Base-by-base conservation (phyloP, 768 basidiomycete species). In the Sporobolomyces phaffii region DNA sequence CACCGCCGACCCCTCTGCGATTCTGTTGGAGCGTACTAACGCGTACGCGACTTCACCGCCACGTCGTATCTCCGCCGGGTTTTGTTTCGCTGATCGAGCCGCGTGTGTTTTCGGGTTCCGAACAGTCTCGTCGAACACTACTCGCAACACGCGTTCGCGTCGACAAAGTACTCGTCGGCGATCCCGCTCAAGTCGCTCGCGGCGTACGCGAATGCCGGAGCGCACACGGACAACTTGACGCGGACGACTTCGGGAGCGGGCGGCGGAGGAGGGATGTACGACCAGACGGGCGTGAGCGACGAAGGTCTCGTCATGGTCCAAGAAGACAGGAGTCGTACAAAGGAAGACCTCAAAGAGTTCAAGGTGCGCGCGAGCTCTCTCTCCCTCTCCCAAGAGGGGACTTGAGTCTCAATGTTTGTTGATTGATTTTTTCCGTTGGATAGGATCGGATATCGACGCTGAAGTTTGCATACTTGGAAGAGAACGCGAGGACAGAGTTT, bases 381-480 rank as follows among this genome's bases (percentile, higher is more conserved):
- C 38, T 5, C 2, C 20, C 26, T 11, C 22, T 2, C 3, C 5
- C 38, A 17, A 38, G 38, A 9, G 38, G 10, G 38, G 38, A 9
- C 4, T 17, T 9, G 24, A 2, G 15, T n/a, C n/a, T n/a, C n/a
- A n/a, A n/a, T n/a, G n/a, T n/a, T n/a, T n/a, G n/a, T 3, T 14
- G 24, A 31, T 38, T 13, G 36, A 5, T 3, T 29, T 26, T 41
- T 18, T 45, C 7, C 14, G 33, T 2, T 36, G 1, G 20, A n/a
- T 50, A 71, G 70, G 63, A 68, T 18, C 47, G 59, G 4, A 60
- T 72, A 28, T 72, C 70, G 57, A 61, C 41, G 1, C 62, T 72
- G 59, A 72, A 72, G 63, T 68, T 72, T 33, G 70, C 70, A n/a
- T 72, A 72, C 60, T 60, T 72, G 38, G 70, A 72, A 31, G 60